Evolutionary conservation across 1,284 basidiomycete genomes (phyloP).

Genomic region (Malassezia brasiliensis): DNA sequence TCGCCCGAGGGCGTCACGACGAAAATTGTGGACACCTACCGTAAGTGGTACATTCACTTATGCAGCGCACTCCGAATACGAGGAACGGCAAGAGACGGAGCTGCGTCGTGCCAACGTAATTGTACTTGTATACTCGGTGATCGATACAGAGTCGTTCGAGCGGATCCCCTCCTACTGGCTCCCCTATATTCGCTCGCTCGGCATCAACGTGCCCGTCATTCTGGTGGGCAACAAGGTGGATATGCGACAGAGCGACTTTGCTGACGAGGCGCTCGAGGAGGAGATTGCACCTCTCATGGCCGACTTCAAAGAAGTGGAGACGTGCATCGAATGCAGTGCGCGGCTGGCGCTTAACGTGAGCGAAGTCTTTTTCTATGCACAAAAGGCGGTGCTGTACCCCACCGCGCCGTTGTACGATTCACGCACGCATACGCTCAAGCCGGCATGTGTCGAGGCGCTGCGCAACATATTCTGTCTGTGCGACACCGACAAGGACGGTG

Average conservation of each 20-base stretch:
- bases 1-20: constrained; percentile 43
- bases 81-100: constrained; percentile 80
- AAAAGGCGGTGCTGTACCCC: constrained; percentile 93
- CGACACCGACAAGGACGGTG: constrained; percentile 84
- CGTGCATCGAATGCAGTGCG: constrained; percentile 92
- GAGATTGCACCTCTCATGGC: constrained; percentile 47
- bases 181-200: constrained; percentile 87
- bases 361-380: constrained; percentile 98
- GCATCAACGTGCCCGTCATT: constrained; percentile 85
- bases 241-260: constrained; percentile 78
- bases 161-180: constrained; percentile 97
- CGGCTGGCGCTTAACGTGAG: constrained; percentile 70
- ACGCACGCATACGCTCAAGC: constrained; percentile 72
- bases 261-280: constrained; percentile 85
- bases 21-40: constrained; percentile 43
- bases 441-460: constrained; percentile 77
- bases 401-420: constrained; percentile 96
- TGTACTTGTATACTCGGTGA: constrained; percentile 86
- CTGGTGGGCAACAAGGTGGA: constrained; percentile 98
- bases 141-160: constrained; percentile 89
- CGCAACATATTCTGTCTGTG: constrained; percentile 91
- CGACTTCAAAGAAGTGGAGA: constrained; percentile 61
- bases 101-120: constrained; percentile 95
- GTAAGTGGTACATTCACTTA: neutral
- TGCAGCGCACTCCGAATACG: constrained; percentile 57